Base-by-base conservation (phyloP, 179 eudicot genomes). In the Corrigiola litoralis region DNA sequence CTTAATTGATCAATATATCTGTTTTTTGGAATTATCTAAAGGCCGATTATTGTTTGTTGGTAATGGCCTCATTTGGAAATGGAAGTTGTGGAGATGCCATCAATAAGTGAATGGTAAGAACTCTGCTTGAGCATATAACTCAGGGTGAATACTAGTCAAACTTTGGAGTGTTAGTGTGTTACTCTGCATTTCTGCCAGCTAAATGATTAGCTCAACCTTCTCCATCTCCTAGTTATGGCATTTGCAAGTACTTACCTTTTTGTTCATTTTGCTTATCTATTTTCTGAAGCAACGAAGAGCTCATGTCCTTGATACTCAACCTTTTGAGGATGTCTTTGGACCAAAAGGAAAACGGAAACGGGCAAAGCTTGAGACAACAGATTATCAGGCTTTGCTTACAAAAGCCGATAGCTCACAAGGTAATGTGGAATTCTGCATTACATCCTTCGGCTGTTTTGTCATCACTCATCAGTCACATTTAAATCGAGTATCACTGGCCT, bases 331-430 rank as follows among this genome's bases (percentile, higher is more conserved):
- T 79, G 81, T 90, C 31, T 87, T 90, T 77, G 97, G 92, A 71
- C 87, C 87, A 12, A 92, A 90, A 76, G 58, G 67, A 62, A 86
- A 82, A 76, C 72, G 97, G 54, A 90, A 90, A 71, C 84, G 88
- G 23, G 91, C 97, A 36, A 87, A 82, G 70, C 84, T 94, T 65
- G 8, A 75, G 72, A 85, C 71, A 34, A 69, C 83, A 23, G 91
- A 83, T 78, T 87, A 81, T 53, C 88, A 84, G 58, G 73, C 94
- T 44, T 72, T 90, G 77, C 66, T 79, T 58, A 87, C 80, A 74
- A 90, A 81, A 62, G 95, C 90, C 68, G 95, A 84, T 79, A 84
- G 73, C 66, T 82, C 76, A 51, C 94, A 84, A 72, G 96, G 96
- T 89, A 72, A 38, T 37, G 36, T 36, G 5, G 4, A 12, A 12